These are phyloP conservation scores for Arctostaphylos glauca DNA, from an alignment of 148 eudicot genomes.

Conservation along the genomic window DNA sequence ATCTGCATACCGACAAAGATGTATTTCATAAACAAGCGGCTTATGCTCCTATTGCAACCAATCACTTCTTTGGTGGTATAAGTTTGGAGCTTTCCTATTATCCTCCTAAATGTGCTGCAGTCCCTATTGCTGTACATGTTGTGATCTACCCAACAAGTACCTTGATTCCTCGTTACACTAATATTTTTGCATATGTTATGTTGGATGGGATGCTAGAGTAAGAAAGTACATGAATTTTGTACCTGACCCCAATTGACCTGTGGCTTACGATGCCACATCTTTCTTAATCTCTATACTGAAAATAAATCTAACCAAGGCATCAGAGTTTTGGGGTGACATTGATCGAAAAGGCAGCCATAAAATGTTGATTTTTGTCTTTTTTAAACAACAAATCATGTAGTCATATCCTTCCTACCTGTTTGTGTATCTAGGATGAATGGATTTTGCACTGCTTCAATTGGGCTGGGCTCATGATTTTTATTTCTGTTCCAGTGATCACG, in stretches of 20 bases:
- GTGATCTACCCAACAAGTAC: not conserved
- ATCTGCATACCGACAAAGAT: not conserved
- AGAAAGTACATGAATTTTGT: not conserved
- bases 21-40: not conserved
- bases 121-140: not conserved
- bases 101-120: not conserved
- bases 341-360: not conserved
- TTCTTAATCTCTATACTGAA: not conserved
- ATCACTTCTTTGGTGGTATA: conserved; percentile 2
- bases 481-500: conserved; percentile 39
- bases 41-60: not conserved
- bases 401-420: not conserved
- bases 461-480: not conserved
- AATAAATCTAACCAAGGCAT: not conserved
- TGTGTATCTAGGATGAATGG: not conserved
- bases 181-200: not conserved
- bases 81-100: not conserved
- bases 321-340: not conserved
- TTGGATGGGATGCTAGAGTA: not conserved
- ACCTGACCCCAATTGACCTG: not conserved
- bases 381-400: not conserved
- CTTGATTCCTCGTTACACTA: not conserved
- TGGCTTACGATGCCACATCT: not conserved
- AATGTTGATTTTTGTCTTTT: not conserved
- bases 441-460: not conserved